These are phyloP conservation scores for Pestalotiopsis sp. DNA, from an alignment of 2,329 filamentous ascomycete species.

Conservation along the genomic window DNA sequence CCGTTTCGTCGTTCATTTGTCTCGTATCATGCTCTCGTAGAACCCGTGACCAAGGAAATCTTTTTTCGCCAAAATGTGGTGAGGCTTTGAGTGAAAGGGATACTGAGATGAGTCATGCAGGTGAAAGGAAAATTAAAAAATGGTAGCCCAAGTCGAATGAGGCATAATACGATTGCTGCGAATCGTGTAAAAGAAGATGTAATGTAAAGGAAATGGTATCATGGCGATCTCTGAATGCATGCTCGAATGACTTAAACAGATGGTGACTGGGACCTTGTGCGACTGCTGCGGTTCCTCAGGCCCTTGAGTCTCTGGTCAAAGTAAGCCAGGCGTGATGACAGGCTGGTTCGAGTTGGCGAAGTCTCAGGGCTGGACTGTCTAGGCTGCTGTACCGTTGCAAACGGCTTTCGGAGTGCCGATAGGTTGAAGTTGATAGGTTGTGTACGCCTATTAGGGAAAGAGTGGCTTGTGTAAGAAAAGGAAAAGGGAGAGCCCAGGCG, in stretches of 20 bases:
- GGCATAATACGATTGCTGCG: not conserved
- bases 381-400: constrained; percentile 58
- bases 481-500: constrained; percentile 63
- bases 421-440: constrained; percentile 48
- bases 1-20: constrained; percentile 28
- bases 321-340: constrained; percentile 57
- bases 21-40: constrained; percentile 27
- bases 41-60: constrained; percentile 21
- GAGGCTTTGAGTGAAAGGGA: too few species aligned
- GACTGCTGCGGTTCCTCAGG: constrained; percentile 46
- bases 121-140: constrained; percentile 19
- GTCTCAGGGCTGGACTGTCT: constrained; percentile 34
- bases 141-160: too few species aligned
- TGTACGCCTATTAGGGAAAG: constrained; percentile 60
- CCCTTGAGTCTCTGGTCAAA: constrained; percentile 60
- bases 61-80: too few species aligned
- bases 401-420: constrained; percentile 49
- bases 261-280: constrained; percentile 53
- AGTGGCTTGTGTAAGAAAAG: constrained; percentile 52
- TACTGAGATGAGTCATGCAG: not conserved
- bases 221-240: constrained; percentile 2
- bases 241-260: constrained; percentile 19
- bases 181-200: not conserved
- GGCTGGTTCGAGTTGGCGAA: constrained; percentile 38
- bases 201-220: not conserved